These are phyloP conservation scores for Davidsoniella virescens DNA, from an alignment of 2,329 filamentous ascomycete species.

Conservation along the genomic window DNA sequence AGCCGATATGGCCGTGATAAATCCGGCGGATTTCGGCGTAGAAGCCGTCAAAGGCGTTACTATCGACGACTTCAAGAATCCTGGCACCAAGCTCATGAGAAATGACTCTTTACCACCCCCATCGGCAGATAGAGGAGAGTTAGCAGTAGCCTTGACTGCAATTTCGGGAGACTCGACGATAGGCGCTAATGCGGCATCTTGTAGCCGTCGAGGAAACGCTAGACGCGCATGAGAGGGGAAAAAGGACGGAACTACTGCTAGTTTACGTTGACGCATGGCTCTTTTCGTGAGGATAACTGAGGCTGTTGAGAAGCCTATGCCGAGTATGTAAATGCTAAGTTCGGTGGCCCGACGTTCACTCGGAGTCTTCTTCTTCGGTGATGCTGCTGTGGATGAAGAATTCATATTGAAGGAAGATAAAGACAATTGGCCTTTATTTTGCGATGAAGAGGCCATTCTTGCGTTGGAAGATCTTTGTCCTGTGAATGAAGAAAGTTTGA, in stretches of 20 bases:
- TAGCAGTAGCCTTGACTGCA: background rate
- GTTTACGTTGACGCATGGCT: slow-evolving; percentile 46
- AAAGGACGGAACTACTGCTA: slow-evolving; percentile 50
- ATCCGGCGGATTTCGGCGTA: too few relatives aligned
- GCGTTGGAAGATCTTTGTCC: too few relatives aligned
- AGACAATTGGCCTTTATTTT: background rate
- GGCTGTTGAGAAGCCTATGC: slow-evolving; percentile 57
- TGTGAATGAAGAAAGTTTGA: too few relatives aligned
- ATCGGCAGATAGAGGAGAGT: too few relatives aligned
- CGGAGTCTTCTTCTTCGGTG: slow-evolving; percentile 17
- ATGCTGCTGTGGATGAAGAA: slow-evolving; percentile 12
- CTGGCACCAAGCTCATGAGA: too few relatives aligned
- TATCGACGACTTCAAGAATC: too few relatives aligned
- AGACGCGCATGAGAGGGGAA: slow-evolving; percentile 43
- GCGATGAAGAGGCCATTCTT: too few relatives aligned
- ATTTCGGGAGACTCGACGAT: background rate
- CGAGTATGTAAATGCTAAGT: slow-evolving; percentile 55
- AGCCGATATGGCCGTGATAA: too few relatives aligned
- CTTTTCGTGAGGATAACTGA: slow-evolving; percentile 58
- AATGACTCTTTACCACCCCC: too few relatives aligned
- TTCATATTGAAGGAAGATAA: slow-evolving; percentile 1
- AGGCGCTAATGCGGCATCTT: slow-evolving; percentile 1
- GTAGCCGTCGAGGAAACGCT: slow-evolving; percentile 20
- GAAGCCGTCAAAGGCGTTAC: too few relatives aligned
- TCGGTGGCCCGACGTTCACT: slow-evolving; percentile 41